Evolutionary conservation across 208 protist genomes (phyloP), one percentile per base, ranked within the genome.

Genomic region (Giardia duodenalis): DNA sequence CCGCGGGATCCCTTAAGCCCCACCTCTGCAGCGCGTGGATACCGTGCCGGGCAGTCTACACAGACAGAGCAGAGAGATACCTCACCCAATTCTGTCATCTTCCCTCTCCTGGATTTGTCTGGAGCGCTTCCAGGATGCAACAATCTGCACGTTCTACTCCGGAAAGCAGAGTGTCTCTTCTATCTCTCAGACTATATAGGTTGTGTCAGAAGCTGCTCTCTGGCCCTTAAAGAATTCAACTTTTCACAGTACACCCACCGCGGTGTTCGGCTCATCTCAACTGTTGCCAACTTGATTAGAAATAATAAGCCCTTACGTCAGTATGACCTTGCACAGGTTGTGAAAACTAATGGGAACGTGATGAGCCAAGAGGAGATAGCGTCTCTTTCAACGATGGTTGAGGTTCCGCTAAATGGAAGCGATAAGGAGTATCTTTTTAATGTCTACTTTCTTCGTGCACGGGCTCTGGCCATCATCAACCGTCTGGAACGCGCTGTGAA

Each of bases 151-250:
- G n/a, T 91, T 30, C n/a, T 91, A 0, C 10, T 47, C 2, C n/a
- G 45, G 44, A 91, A 91, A 48, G 88, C 88, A 2, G 88, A 91
- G 45, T 91, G 88, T n/a, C 45, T 91, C 2, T 91, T 91, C 44
- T 2, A 91, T 30, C 44, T 91, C 4, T 4, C n/a, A 67, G 88
- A 91, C n/a, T 91, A 91, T n/a, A 47, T 91, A 47, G 88, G 88
- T n/a, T 91, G 88, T 48, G 88, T 91, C 10, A n/a, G 88, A 48
- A 45, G 10, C 19, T 47, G n/a, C 45, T 47, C 42, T 48, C 2
- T 47, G 4, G 44, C 44, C 44, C 45, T 91, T 42, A 30, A 48
- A n/a, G 88, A 91, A 30, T 91, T 47, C 44, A n/a, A 91, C n/a
- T 91, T 47, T 42, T 89, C 4, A 42, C 4, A 42, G 4, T 10